Conservation (phyloP, 495 filamentous ascomycete genomes). For the Penicillium ochrochloron region DNA sequence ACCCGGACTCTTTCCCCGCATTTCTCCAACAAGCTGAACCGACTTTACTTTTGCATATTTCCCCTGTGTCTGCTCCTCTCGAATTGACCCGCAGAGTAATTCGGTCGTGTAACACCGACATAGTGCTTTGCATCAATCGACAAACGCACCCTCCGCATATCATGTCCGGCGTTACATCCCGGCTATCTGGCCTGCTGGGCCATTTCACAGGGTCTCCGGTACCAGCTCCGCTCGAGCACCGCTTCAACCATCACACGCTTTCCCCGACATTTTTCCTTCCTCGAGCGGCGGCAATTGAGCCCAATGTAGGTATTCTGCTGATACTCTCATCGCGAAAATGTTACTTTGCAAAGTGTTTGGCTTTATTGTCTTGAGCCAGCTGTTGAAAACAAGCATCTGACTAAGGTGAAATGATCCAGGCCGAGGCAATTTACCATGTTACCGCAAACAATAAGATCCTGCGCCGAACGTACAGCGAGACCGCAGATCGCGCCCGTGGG, state of each 20-base stretch:
- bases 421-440: constrained; percentile 83
- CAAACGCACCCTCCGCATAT: neutral
- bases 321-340: neutral
- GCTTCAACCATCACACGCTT: constrained; percentile 74
- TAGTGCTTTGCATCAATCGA: neutral
- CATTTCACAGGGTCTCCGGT: constrained; percentile 56
- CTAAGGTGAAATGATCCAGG: constrained; percentile 44
- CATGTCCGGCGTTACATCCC: constrained; percentile 61
- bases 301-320: constrained; percentile 63
- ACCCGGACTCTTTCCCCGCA: constrained; percentile 28
- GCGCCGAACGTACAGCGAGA: constrained; percentile 74
- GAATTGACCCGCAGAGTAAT: constrained; percentile 1
- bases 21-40: constrained; percentile 26
- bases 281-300: constrained; percentile 87
- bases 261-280: constrained; percentile 90
- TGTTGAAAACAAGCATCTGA: constrained; percentile 7
- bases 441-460: constrained; percentile 78
- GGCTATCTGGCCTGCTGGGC: constrained; percentile 65
- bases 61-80: neutral
- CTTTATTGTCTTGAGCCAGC: neutral
- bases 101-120: neutral
- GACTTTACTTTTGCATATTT: neutral
- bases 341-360: neutral
- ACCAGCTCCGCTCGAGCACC: constrained; percentile 48
- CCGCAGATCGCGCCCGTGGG: constrained; percentile 82